Base-by-base conservation (phyloP, 2,329 filamentous ascomycete genomes). In the Geosmithia flava region DNA sequence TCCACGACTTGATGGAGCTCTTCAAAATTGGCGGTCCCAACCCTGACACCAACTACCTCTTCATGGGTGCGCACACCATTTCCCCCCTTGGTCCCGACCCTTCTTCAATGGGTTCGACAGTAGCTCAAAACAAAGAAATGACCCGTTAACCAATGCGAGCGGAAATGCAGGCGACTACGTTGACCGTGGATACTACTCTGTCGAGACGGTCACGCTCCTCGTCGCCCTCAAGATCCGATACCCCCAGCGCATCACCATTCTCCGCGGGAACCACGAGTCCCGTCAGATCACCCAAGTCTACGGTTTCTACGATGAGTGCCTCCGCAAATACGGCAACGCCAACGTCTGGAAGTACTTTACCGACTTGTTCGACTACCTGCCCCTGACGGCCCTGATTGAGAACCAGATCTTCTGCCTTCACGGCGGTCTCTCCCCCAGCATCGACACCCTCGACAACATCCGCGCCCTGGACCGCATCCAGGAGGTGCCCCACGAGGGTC, bases 311-410 rank as follows among this genome's bases (percentile, higher is more conserved):
- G 93, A 97, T 66, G 93, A 98, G 68, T 98, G 93, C 66, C 80
- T 97, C 59, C 87, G 90, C 65, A 98, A 98, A 73, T 98, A 98
- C 65, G 93, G 93, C 66, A 97, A 96, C 62, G 91, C 93, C 53
- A 97, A 95, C 58, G 93, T 98, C 54, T 98, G 93, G 93, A 96
- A 96, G 74, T 96, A 88, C 65, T 98, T 95, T 66, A 96, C 90
- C 62, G 91, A 98, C 67, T 83, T 98, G 48, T 98, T 98, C 71
- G 93, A 98, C 71, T 98, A 93, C 72, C 86, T 98, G 40, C 91
- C 93, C 55, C 80, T 98, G 56, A 96, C 91, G 54, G 93, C 93
- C 57, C 81, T 98, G 59, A 95, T 98, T 67, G 91, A 98, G 70
- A 95, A 95, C 72, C 91, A 97, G 73, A 96, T 98, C 63, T 95